Evolutionary conservation across 2,329 filamentous ascomycete species (phyloP), one percentile per base, ranked within the genome.

Genomic region (Aspergillus sp.): DNA sequence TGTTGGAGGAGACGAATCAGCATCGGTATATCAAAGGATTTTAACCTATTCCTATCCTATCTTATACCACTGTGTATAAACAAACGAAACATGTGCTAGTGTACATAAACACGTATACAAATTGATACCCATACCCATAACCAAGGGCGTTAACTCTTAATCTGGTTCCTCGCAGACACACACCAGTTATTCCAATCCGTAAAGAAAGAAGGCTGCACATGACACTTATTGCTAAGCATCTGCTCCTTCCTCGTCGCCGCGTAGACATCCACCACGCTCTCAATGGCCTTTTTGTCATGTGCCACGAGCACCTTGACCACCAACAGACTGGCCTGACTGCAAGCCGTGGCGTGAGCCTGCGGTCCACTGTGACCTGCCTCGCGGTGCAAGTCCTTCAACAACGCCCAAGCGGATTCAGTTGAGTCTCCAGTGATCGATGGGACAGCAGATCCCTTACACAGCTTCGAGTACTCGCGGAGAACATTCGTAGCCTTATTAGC

Each of bases 141-240:
- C 6, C 7, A 17, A 39, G 35, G n/a, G 17, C 17, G 15, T 53
- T 56, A 69, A 42, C 57, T 60, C 57, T 70, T 70, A 54, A 70
- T 56, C 57, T 66, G 64, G 60, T 69, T 69, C 19, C 69, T 67
- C n/a, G 66, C 65, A 19, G 68, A 67, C 42, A 70, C 67, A 60
- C 78, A 83, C 86, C 86, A 90, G 60, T 88, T 87, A 54, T 83
- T 75, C 84, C 84, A 89, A 52, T 88, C 84, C 2, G 75, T 74
- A 57, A 88, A 86, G 66, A 89, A 85, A 0, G 74, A 74, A 19
- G 78, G 75, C 66, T 84, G 82, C 42, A 87, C 74, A 66, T 77
- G 79, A 39, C 75, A 75, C 60, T 77, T 75, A 30, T 78, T 78
- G 55, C 72, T 70, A 27, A 77, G 67, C 50, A 84, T 73, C 75